Evolutionary conservation across 2,329 filamentous ascomycete genomes (phyloP).

Genomic region (Alternaria arborescens): DNA sequence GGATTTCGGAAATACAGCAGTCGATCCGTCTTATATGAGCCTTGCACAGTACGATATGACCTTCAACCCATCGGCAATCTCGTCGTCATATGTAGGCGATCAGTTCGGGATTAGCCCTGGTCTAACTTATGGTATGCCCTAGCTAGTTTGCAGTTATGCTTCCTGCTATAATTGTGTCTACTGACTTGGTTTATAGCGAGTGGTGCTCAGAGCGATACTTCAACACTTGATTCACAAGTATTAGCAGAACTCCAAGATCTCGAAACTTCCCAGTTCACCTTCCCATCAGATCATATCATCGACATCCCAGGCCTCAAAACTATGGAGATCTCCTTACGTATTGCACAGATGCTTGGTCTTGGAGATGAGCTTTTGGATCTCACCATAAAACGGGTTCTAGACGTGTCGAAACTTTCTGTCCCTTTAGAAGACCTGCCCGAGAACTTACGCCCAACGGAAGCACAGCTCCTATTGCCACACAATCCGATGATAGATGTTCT

Average conservation of each 20-base stretch:
- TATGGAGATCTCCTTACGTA: background rate
- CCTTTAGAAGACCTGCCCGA: background rate
- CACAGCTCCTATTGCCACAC: background rate
- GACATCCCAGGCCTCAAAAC: background rate
- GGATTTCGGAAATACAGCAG: background rate
- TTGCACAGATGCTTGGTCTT: background rate
- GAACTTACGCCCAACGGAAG: background rate
- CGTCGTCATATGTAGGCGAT: background rate
- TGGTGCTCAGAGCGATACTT: background rate
- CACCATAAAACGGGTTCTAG: background rate
- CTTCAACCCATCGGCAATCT: background rate
- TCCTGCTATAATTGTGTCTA: background rate
- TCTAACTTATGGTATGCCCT: background rate
- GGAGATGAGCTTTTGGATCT: background rate
- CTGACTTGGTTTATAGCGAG: background rate
- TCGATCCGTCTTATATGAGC: background rate
- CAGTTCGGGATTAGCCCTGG: background rate
- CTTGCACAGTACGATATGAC: background rate
- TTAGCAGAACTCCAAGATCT: constrained; percentile 2
- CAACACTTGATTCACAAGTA: background rate
- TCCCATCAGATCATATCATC: background rate
- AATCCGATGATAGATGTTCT: background rate
- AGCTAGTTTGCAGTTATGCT: background rate
- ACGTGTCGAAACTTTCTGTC: background rate
- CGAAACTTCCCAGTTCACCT: background rate